These are phyloP conservation scores for Raddia distichophylla DNA, from an alignment of 176 grass and related monocot genomes.

Conservation along the genomic window DNA sequence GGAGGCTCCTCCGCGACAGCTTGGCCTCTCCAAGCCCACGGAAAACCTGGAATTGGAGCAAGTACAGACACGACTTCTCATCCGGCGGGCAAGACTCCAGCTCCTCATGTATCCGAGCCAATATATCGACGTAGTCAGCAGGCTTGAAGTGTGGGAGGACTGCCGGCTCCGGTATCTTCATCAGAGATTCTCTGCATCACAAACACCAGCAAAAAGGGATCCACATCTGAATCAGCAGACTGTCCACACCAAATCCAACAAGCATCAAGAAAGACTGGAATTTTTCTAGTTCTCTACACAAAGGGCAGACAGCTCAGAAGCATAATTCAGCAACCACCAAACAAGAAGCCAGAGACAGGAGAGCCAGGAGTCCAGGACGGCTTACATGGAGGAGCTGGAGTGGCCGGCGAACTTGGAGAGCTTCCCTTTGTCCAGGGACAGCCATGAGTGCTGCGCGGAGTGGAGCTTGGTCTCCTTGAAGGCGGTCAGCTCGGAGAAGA, in stretches of 20 bases:
- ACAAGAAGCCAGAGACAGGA: slow-evolving; percentile 6
- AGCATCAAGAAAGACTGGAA: neutral
- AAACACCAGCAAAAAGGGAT: neutral
- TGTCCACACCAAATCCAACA: slow-evolving; percentile 4
- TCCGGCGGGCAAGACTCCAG: slow-evolving; percentile 72
- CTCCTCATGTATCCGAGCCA: slow-evolving; percentile 95
- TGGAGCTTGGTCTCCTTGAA: slow-evolving; percentile 92
- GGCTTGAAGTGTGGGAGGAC: slow-evolving; percentile 86
- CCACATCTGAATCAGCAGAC: slow-evolving; percentile 1
- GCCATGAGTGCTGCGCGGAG: slow-evolving; percentile 79
- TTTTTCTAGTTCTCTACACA: neutral
- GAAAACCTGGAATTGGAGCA: slow-evolving; percentile 94
- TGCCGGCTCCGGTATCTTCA: slow-evolving; percentile 75
- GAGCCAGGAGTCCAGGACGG: neutral
- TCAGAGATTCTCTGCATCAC: slow-evolving; percentile 75
- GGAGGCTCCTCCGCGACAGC: slow-evolving; percentile 75
- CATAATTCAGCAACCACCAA: slow-evolving; percentile 17
- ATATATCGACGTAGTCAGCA: slow-evolving; percentile 71
- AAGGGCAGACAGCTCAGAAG: neutral
- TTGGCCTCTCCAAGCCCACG: slow-evolving; percentile 82
- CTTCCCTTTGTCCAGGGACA: slow-evolving; percentile 84
- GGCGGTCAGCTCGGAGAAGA: slow-evolving; percentile 78
- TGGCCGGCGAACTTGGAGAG: slow-evolving; percentile 71
- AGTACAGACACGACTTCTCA: slow-evolving; percentile 67
- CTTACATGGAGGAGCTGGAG: slow-evolving; percentile 88